Percentiles rank a stretch among this genome's conserved stretches.
Evolutionary conservation across 192 early-diverging fungal species (phyloP).

Genomic region (Dissophora ornata): DNA sequence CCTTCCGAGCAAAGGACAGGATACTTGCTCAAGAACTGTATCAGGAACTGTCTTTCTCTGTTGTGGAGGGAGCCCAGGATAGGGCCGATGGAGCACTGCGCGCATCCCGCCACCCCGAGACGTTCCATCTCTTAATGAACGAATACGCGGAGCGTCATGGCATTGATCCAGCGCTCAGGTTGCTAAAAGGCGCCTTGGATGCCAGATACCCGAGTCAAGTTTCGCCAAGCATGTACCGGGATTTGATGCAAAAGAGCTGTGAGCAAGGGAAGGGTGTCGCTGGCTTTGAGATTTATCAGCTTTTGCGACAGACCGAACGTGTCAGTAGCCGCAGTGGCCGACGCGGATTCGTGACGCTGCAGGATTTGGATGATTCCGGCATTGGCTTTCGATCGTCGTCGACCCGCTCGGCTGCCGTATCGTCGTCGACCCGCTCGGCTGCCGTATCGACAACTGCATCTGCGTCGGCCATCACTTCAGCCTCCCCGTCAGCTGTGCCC

Average conservation of each 20-base stretch:
- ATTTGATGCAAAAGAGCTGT: slow-evolving; percentile 15
- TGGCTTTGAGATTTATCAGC: slow-evolving; percentile 14
- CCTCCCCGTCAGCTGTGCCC: slow-evolving; percentile 3
- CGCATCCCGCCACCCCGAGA: slow-evolving; percentile 26
- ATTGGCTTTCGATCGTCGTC: neutral
- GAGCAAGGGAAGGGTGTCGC: slow-evolving; percentile 15
- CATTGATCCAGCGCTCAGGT: slow-evolving; percentile 6
- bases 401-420: neutral
- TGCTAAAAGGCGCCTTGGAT: slow-evolving; percentile 24
- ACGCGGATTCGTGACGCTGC: neutral
- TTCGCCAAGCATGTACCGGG: slow-evolving; percentile 15
- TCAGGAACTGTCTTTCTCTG: slow-evolving; percentile 18
- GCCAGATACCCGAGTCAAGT: slow-evolving; percentile 17
- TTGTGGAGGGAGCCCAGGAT: slow-evolving; percentile 10
- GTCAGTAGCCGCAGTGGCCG: neutral
- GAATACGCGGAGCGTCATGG: slow-evolving; percentile 33
- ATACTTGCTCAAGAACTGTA: slow-evolving; percentile 21
- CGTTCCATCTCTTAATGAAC: slow-evolving; percentile 26
- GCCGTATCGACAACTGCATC: neutral
- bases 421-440: neutral
- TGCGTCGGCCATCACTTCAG: slow-evolving; percentile 6
- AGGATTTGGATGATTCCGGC: no score
- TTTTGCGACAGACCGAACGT: slow-evolving; percentile 10
- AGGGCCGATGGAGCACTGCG: slow-evolving; percentile 20
- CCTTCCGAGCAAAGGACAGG: slow-evolving; percentile 13